These are phyloP conservation scores for Fonsecaea pugnacius DNA, from an alignment of 2,329 filamentous ascomycete genomes.

Conservation along the genomic window DNA sequence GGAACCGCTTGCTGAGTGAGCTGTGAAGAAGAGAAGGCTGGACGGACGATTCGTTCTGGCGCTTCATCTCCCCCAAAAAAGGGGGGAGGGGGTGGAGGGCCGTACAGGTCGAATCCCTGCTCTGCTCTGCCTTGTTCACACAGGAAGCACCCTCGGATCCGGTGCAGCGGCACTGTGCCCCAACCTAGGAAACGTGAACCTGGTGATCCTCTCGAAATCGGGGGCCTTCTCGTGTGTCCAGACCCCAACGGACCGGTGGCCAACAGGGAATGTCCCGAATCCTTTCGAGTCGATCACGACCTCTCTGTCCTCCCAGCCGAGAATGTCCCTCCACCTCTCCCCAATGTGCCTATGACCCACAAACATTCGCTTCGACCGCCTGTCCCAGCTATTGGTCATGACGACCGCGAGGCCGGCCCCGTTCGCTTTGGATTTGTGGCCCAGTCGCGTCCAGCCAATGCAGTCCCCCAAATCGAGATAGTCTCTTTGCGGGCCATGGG, in stretches of 20 bases:
- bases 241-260: constrained; percentile 61
- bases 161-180: constrained; percentile 14
- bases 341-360: constrained; percentile 63
- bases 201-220: constrained; percentile 23
- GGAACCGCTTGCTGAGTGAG: not conserved
- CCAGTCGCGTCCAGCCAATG: constrained; percentile 64
- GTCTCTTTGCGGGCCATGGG: constrained; percentile 67
- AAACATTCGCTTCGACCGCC: constrained; percentile 60
- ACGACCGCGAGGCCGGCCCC: constrained; percentile 61
- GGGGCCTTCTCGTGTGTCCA: constrained; percentile 48
- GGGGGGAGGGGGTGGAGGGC: too few species aligned
- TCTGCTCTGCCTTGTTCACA: not conserved
- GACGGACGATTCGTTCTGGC: not conserved
- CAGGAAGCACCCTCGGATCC: not conserved
- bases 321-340: constrained; percentile 67
- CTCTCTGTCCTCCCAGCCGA: constrained; percentile 59
- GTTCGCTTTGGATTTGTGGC: constrained; percentile 37
- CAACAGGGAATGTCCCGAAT: constrained; percentile 62
- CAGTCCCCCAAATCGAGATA: constrained; percentile 66
- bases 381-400: constrained; percentile 57
- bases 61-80: not conserved
- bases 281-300: constrained; percentile 65
- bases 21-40: not conserved
- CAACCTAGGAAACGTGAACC: constrained; percentile 28
- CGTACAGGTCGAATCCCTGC: too few species aligned